Percentiles rank a stretch among this genome's conserved stretches.
Evolutionary conservation across 805 yeast species (phyloP).

Genomic region (Ogataea trehalophila): DNA sequence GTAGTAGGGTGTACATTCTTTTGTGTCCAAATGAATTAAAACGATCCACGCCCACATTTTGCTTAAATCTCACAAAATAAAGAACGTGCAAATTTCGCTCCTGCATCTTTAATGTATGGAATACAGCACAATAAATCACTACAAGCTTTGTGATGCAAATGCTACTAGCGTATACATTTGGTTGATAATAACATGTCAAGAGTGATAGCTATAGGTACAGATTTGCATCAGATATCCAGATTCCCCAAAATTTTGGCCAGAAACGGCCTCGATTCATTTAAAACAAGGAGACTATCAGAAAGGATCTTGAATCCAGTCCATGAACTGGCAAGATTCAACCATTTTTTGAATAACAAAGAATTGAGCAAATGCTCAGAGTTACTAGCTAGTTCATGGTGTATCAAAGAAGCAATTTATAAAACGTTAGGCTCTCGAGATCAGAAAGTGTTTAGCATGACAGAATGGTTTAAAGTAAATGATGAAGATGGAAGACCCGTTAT

Average conservation of each 20-base stretch:
- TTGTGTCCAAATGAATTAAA: too few relatives aligned
- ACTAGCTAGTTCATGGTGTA: conserved; percentile 64
- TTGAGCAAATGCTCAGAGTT: conserved; percentile 27
- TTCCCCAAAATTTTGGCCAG: conserved; percentile 38
- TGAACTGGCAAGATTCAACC: conserved; percentile 35
- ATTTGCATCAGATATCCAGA: conserved; percentile 44
- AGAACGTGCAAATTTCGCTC: too few relatives aligned
- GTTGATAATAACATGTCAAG: conserved; percentile 22
- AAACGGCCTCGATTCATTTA: conserved; percentile 30
- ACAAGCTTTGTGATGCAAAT: too few relatives aligned
- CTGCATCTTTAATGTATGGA: too few relatives aligned
- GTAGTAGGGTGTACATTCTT: too few relatives aligned
- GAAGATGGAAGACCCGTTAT: conserved; percentile 40
- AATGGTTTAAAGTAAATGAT: conserved; percentile 51
- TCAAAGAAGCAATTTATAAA: conserved; percentile 71
- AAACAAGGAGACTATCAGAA: conserved; percentile 35
- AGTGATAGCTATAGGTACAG: conserved; percentile 52
- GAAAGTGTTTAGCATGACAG: conserved; percentile 43
- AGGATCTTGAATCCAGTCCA: conserved; percentile 46
- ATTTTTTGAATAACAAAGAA: conserved; percentile 12
- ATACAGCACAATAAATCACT: too few relatives aligned
- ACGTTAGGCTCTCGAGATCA: conserved; percentile 49
- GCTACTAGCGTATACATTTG: too few relatives aligned
- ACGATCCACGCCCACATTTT: too few relatives aligned
- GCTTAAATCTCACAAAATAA: too few relatives aligned